These are phyloP conservation scores for Setaria italica DNA, from an alignment of 202 grass and related monocot genomes.

Conservation along the genomic window DNA sequence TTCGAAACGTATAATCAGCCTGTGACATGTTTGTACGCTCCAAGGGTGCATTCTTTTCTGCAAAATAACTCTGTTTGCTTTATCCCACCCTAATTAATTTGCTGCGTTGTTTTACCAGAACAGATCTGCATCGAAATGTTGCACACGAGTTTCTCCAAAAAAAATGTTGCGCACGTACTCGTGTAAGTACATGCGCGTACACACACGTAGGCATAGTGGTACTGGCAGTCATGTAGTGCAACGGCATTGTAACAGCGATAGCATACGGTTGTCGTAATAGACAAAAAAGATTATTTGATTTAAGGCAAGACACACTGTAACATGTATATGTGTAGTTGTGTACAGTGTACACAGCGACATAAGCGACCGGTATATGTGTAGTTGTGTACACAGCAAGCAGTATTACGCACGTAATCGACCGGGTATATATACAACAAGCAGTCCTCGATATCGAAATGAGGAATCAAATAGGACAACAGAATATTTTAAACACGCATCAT, in stretches of 20 bases:
- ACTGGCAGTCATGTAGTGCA: background rate
- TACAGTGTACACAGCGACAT: too few relatives aligned
- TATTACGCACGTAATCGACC: too few relatives aligned
- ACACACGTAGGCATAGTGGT: background rate
- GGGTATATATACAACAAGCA: too few relatives aligned
- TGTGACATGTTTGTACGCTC: background rate
- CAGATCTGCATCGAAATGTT: background rate
- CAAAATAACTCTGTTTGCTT: background rate
- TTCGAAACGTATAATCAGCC: background rate
- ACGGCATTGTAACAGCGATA: too few relatives aligned
- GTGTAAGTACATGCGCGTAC: too few relatives aligned
- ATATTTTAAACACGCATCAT: conserved; percentile 12
- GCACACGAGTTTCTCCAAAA: too few relatives aligned
- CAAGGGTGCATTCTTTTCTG: background rate
- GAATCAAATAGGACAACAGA: background rate
- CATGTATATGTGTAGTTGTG: too few relatives aligned
- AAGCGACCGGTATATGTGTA: too few relatives aligned
- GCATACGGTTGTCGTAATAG: background rate
- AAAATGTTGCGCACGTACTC: too few relatives aligned
- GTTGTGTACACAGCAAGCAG: too few relatives aligned
- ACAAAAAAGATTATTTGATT: background rate
- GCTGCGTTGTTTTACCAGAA: background rate
- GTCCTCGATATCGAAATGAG: too few relatives aligned
- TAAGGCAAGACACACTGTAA: background rate
- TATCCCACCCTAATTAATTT: background rate